Evolutionary conservation across 495 filamentous ascomycete genomes (phyloP), one percentile per base, ranked within the genome.

Genomic region (Copromyces sp.): DNA sequence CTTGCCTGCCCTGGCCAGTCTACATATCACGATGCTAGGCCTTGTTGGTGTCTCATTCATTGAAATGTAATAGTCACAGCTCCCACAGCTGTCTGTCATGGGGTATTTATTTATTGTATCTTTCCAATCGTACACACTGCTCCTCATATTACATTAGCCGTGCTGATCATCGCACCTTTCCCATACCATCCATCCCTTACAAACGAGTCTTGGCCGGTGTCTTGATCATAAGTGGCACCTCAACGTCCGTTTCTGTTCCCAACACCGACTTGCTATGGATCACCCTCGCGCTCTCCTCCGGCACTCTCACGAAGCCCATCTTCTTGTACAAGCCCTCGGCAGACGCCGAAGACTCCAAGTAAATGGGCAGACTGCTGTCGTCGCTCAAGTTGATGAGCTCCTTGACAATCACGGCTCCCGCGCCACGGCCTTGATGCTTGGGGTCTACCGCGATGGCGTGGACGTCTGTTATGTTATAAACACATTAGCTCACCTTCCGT

Each of bases 331-430:
- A 40, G 11, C 72, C 45, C 38, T 80, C 76, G 3, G 74, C 76
- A 7, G 69, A 71, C 9, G 69, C 39, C 1, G 78, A 77, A 17
- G 81, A 73, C 70, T 82, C 80, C 8, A 83, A 74, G 61, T 78
- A 82, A 2, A 77, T 73, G 2, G 76, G 73, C 12, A 87, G 71
- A 1, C 74, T 72, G 61, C 81, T 76, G 20, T 78, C 75, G 44
- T 85, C 81, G 2, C 82, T 84, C 24, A 79, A 75, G 2, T 75
- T 74, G 29, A 85, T 71, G 6, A 84, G 84, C 79, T 82, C 84
- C 69, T 81, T 74, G 1, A 86, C 76, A 2, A 87, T 71, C 40
- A 77, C 78, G 0, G 81, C 76, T 2, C 80, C 86, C 1, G 84
- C 76, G 4, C 84, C 84, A 2, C 75, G 78, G 4, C 84, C 82